Percentiles rank a stretch among this genome's conserved stretches.
Conservation (phyloP, 2,329 filamentous ascomycete species). For the Aspergillus carbonarius region DNA sequence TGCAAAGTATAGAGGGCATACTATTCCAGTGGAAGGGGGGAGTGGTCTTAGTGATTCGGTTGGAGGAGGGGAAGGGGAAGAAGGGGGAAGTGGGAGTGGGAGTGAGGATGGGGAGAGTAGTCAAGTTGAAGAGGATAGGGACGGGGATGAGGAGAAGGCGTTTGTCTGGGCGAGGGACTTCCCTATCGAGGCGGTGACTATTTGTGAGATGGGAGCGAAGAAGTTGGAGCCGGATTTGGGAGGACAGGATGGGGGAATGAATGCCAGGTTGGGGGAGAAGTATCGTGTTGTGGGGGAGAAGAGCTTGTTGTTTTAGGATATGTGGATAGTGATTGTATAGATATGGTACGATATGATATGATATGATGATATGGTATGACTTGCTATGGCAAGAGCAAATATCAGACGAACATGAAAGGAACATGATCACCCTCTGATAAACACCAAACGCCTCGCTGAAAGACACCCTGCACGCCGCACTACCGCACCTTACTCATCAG, state of each 20-base stretch:
- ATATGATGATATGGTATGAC: too few species aligned
- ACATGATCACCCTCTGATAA: not conserved
- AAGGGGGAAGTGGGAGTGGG: not conserved
- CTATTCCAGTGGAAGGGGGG: conserved; percentile 7
- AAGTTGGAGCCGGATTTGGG: conserved; percentile 56
- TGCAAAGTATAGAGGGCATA: conserved; percentile 36
- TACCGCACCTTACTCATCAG: conserved; percentile 87
- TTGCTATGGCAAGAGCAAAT: not conserved
- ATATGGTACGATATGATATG: not conserved
- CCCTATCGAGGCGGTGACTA: conserved; percentile 66
- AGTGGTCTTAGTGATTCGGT: not conserved
- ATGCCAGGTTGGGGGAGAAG: conserved; percentile 50
- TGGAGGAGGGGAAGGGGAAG: not conserved
- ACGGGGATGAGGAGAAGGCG: not conserved
- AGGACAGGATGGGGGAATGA: conserved; percentile 34
- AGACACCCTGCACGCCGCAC: not conserved
- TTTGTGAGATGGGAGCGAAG: conserved; percentile 87
- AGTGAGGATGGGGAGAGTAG: too few species aligned
- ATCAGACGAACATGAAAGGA: too few species aligned
- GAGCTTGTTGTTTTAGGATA: conserved; percentile 22
- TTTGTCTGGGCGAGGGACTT: conserved; percentile 71
- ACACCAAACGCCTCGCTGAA: conserved; percentile 23
- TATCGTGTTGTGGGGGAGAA: conserved; percentile 52
- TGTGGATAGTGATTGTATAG: not conserved
- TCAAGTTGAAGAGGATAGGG: too few species aligned